phyloP scores from a whole-genome alignment of 2,329 filamentous ascomycete species.

The Ceratocystis cacaofunesta region DNA sequence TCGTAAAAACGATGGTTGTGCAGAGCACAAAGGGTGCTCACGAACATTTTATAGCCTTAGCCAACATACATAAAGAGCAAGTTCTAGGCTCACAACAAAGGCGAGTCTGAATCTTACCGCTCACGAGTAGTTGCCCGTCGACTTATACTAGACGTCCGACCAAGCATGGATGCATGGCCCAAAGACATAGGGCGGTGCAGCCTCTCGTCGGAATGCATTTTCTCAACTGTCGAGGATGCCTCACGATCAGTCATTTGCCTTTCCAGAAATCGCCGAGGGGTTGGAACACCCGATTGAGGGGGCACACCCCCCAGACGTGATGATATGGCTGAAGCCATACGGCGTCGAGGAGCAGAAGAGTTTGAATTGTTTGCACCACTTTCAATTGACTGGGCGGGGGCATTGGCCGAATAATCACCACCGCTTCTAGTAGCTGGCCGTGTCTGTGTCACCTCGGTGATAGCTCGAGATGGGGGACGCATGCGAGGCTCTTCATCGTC shows the following conservation, averaged over 20 bases:
- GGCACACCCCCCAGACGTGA: constrained; percentile 28
- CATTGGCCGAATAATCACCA: constrained; percentile 20
- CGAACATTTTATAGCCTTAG: background rate
- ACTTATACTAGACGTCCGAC: constrained; percentile 33
- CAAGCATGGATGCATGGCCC: constrained; percentile 29
- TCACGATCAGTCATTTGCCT: constrained; percentile 17
- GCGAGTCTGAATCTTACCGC: constrained; percentile 25
- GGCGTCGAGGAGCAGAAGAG: constrained; percentile 35
- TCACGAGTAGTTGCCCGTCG: constrained; percentile 22
- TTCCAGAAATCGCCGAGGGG: constrained; percentile 10
- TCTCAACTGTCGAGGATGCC: constrained; percentile 23
- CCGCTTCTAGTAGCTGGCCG: constrained; percentile 26
- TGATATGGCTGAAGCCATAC: constrained; percentile 35
- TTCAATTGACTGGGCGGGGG: constrained; percentile 17
- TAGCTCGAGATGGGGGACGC: constrained; percentile 43
- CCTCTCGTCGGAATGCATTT: constrained; percentile 27
- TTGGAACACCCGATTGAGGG: constrained; percentile 14
- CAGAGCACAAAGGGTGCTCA: background rate
- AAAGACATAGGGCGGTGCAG: constrained; percentile 33
- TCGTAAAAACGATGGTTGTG: background rate
- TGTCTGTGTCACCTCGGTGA: constrained; percentile 37
- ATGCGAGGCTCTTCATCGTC: constrained; percentile 31
- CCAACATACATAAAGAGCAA: background rate
- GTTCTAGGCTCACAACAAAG: background rate
- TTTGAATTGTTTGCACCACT: constrained; percentile 24